These are phyloP conservation scores for Dioszegia hungarica DNA, from an alignment of 768 basidiomycete species.

Conservation along the genomic window DNA sequence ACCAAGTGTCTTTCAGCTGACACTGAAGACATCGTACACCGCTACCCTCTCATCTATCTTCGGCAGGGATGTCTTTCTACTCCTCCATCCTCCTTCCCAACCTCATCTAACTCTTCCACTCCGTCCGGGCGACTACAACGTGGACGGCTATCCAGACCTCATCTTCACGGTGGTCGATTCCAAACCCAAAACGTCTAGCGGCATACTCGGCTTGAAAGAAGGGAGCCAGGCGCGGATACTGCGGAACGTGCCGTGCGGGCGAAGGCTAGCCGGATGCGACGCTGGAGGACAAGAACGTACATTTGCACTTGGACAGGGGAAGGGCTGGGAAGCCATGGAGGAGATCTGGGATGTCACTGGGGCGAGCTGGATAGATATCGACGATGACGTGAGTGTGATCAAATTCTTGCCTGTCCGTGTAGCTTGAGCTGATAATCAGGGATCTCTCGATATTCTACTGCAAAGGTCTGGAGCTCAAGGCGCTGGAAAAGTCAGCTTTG, in stretches of 20 bases:
- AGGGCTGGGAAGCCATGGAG: slow-evolving; percentile 60
- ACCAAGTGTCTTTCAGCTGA: background rate
- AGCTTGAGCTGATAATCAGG: slow-evolving; percentile 53
- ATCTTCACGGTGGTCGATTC: slow-evolving; percentile 56
- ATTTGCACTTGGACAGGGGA: slow-evolving; percentile 56
- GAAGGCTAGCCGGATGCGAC: slow-evolving; percentile 27
- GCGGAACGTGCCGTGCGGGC: slow-evolving; percentile 44
- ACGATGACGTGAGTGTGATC: slow-evolving; percentile 88
- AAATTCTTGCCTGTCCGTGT: background rate
- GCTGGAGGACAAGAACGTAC: slow-evolving; percentile 55
- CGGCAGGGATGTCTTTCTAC: slow-evolving; percentile 44
- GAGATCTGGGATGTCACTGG: slow-evolving; percentile 71
- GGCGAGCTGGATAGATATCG: slow-evolving; percentile 80
- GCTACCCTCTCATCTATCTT: slow-evolving; percentile 65
- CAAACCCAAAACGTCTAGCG: slow-evolving; percentile 46
- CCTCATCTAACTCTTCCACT: slow-evolving; percentile 71
- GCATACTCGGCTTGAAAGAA: slow-evolving; percentile 36
- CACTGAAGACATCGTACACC: slow-evolving; percentile 33
- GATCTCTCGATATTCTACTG: slow-evolving; percentile 83
- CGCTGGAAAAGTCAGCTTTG: slow-evolving; percentile 58
- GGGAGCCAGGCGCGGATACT: slow-evolving; percentile 45
- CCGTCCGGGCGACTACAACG: slow-evolving; percentile 79
- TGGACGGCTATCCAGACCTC: slow-evolving; percentile 92
- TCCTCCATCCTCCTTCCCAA: slow-evolving; percentile 67
- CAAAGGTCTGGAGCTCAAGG: slow-evolving; percentile 71